Conservation (phyloP, 306 rosid species). For the peach (Prunus persica) region DNA sequence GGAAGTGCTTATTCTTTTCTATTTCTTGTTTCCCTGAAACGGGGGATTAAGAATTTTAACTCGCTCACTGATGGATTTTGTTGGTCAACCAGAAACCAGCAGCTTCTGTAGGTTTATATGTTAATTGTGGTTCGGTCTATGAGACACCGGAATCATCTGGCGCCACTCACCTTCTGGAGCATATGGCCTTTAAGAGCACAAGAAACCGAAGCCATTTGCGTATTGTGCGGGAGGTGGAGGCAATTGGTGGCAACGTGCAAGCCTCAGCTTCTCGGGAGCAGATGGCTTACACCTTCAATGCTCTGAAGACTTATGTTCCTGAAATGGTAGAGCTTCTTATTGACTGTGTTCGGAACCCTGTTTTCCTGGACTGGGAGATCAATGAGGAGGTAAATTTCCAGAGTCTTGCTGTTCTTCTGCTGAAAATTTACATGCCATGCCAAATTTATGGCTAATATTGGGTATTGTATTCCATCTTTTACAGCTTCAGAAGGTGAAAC, state of each 20-base stretch:
- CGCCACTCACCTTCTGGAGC: conserved; percentile 74
- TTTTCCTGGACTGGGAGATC: conserved; percentile 92
- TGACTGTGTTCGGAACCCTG: conserved; percentile 77
- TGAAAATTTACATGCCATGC: background rate
- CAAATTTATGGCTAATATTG: background rate
- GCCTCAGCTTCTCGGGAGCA: conserved; percentile 91
- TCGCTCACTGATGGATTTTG: conserved; percentile 5
- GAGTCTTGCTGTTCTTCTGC: background rate
- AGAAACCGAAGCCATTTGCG: conserved; percentile 81
- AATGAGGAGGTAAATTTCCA: conserved; percentile 68
- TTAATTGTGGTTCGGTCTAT: conserved; percentile 74
- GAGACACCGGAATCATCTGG: conserved; percentile 78
- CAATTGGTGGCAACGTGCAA: conserved; percentile 83
- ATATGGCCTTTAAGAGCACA: conserved; percentile 91
- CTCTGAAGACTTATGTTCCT: conserved; percentile 83
- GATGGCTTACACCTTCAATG: conserved; percentile 89
- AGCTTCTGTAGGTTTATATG: conserved; percentile 79
- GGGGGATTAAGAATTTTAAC: background rate
- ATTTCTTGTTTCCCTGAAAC: background rate
- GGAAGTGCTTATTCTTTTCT: background rate
- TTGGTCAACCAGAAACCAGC: conserved; percentile 57
- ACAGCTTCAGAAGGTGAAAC: conserved; percentile 74
- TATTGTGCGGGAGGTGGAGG: conserved; percentile 87
- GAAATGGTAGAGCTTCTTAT: conserved; percentile 91
- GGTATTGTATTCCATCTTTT: background rate